A percentile compares a stretch with the other conserved stretches of the same genome.
These are phyloP conservation scores for Komagataella mondaviorum DNA, from an alignment of 805 yeast species.

Conservation along the genomic window DNA sequence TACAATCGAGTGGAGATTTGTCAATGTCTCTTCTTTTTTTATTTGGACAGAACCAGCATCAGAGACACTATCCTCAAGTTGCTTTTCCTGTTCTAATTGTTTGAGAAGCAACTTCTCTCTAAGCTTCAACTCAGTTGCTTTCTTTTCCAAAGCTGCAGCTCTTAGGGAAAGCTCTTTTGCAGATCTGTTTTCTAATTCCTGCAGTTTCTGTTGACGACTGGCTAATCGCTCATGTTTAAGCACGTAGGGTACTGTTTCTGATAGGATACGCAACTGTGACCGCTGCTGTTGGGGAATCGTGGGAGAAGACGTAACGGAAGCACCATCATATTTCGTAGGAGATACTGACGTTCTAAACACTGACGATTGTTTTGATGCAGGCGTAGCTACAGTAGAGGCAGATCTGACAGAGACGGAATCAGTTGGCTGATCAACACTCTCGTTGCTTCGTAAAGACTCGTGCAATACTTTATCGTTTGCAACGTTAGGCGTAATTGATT, in stretches of 20 bases:
- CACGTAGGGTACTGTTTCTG: slow-evolving; percentile 79
- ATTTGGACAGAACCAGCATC: slow-evolving; percentile 5
- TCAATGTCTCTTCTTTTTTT: slow-evolving; percentile 38
- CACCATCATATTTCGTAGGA: not conserved
- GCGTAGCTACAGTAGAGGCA: slow-evolving; percentile 3
- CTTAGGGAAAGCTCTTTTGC: slow-evolving; percentile 61
- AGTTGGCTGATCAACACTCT: not conserved
- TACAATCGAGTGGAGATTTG: slow-evolving; percentile 36
- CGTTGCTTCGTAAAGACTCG: not conserved
- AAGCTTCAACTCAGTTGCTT: slow-evolving; percentile 58
- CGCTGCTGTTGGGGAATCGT: slow-evolving; percentile 22
- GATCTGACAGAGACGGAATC: not conserved
- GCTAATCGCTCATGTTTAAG: slow-evolving; percentile 63
- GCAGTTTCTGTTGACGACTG: slow-evolving; percentile 66
- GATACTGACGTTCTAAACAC: not conserved
- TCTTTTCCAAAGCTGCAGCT: slow-evolving; percentile 65
- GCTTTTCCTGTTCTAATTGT: not conserved
- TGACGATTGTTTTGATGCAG: slow-evolving; percentile 1
- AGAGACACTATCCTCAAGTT: not conserved
- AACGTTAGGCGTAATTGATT: slow-evolving; percentile 15
- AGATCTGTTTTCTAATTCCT: slow-evolving; percentile 66
- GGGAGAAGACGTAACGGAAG: slow-evolving; percentile 11
- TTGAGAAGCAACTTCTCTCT: slow-evolving; percentile 33
- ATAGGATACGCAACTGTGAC: slow-evolving; percentile 58
- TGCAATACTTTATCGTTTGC: not conserved